Base-by-base conservation (phyloP, 192 early-diverging fungal genomes). In the Coemansia sp. region DNA sequence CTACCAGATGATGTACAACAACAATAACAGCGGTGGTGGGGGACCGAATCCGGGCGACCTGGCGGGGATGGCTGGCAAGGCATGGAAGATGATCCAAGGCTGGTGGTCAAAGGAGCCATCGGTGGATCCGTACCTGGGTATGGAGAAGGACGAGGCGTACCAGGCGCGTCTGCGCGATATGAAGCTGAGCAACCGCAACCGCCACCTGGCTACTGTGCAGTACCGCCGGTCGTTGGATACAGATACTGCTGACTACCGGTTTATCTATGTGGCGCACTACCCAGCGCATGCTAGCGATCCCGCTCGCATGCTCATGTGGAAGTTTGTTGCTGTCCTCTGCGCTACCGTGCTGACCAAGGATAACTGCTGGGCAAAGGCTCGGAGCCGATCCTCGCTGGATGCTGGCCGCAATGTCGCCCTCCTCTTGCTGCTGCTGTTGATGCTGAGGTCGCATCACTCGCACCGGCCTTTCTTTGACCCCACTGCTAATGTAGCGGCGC, bases 401-500 rank as follows among this genome's bases (percentile, higher is more conserved):
- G 65, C 74, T 1, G 83, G 76, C 1, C 82, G 87, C 37, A 66
- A 79, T 28, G 60, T 66, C 1, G 50, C 86, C 31, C 67, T 86
- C n/a, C 82, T 88, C 5, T 21, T 85, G 2, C 65, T 87, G 10
- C 70, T 79, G 5, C 65, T 83, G 48, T 67, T 82, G 34, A 60
- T 87, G 67, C 73, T 89, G 37, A 63, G 81, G n/a, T 69, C 80
- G 36, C 86, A 86, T 68, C 85, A 85, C 65, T 67, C 79, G 37
- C 82, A 83, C 26, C 70, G 86, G 38, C 86, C 88, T 39, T 89
- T 78, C 62, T 77, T 89, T 45, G 83, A 86, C 26, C 78, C 77
- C 10, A 84, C 84, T 1, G 84, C 85, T 1, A 89, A 89, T 55
- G 56, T 79, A 21, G 66, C 83, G 11, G 85, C 75, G 40, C 75